Conservation (phyloP, 2,329 filamentous ascomycete genomes). For the Arthrobotrys sinensis region DNA sequence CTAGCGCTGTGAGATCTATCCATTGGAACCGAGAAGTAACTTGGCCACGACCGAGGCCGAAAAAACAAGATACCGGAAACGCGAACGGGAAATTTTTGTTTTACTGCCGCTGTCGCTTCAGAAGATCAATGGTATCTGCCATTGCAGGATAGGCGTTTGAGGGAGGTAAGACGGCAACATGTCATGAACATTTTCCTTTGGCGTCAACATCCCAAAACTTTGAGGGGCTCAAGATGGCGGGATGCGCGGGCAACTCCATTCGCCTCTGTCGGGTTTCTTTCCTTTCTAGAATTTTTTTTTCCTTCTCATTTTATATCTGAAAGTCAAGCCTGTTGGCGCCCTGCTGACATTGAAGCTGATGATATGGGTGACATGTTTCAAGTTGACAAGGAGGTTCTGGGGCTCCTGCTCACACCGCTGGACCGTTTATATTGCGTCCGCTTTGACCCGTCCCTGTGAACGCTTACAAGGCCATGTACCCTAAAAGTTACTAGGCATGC, state of each 20-base stretch:
- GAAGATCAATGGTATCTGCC: conserved; percentile 39
- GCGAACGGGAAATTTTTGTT: conserved; percentile 25
- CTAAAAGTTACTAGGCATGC: conserved; percentile 58
- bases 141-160: conserved; percentile 2
- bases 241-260: conserved; percentile 26
- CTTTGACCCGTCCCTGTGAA: conserved; percentile 60
- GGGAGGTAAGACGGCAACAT: conserved; percentile 46
- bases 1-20: conserved; percentile 13
- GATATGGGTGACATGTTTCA: conserved; percentile 62
- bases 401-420: conserved; percentile 59
- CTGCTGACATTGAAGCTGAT: conserved; percentile 61
- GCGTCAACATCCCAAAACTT: conserved; percentile 4
- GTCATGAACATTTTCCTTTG: conserved; percentile 28
- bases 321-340: conserved; percentile 42
- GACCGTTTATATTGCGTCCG: conserved; percentile 61
- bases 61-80: conserved; percentile 43
- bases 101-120: conserved; percentile 39
- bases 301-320: conserved; percentile 54
- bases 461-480: conserved; percentile 59
- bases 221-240: conserved; percentile 29
- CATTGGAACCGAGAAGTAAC: conserved; percentile 13
- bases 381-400: conserved; percentile 60
- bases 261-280: conserved; percentile 27
- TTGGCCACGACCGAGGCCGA: conserved; percentile 22
- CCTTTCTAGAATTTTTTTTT: conserved; percentile 27